Percentiles rank a stretch among this genome's conserved stretches.
Conservation (phyloP, 192 early-diverging fungal species). For the Phycomyces blakesleeanus region DNA sequence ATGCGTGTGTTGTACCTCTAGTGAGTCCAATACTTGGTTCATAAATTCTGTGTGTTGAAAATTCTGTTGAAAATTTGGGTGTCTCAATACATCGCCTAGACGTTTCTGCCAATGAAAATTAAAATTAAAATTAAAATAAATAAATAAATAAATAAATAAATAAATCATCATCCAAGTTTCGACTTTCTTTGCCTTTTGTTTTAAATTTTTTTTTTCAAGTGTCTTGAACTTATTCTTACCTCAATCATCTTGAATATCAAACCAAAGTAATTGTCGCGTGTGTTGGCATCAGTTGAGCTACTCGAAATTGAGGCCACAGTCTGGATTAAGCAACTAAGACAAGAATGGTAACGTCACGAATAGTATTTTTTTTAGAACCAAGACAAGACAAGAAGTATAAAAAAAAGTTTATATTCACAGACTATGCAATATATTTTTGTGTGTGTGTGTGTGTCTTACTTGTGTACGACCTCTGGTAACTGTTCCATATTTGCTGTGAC, state of each 20-base stretch:
- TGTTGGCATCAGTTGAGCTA: conserved; percentile 41
- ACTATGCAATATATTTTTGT: no score
- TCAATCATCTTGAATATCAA: conserved; percentile 56
- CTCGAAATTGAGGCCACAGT: conserved; percentile 59
- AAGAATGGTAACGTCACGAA: not conserved
- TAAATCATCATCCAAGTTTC: no score
- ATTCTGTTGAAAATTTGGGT: conserved; percentile 51
- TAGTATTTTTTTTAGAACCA: no score
- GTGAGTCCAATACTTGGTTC: conserved; percentile 55
- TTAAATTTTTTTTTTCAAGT: no score
- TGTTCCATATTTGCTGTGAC: conserved; percentile 54
- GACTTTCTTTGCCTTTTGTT: no score
- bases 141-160: no score
- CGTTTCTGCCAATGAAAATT: no score
- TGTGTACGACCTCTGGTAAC: conserved; percentile 59
- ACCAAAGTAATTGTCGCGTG: conserved; percentile 56
- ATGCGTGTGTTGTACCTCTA: conserved; percentile 47
- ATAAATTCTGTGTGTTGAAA: conserved; percentile 55
- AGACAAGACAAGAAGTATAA: no score
- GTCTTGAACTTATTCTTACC: no score
- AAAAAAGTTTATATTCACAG: no score
- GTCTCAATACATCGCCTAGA: conserved; percentile 49
- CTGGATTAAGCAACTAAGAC: conserved; percentile 55
- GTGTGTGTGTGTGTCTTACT: conserved; percentile 30
- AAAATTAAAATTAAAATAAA: no score